Evolutionary conservation across 805 yeast species (phyloP).

Genomic region (Schizosaccharomyces cryophilus): DNA sequence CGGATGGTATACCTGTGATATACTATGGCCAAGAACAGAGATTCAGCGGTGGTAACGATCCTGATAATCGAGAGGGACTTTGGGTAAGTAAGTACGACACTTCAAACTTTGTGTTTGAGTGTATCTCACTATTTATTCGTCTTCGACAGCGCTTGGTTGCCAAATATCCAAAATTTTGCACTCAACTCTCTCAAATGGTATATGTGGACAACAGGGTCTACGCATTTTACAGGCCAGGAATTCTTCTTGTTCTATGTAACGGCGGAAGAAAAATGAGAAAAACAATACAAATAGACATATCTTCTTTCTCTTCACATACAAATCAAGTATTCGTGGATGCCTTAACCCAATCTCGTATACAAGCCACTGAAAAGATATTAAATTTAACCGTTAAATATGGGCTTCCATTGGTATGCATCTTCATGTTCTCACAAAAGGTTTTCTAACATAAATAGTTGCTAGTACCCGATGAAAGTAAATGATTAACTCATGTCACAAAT

Average conservation of each 20-base stretch:
- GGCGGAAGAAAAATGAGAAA: too few relatives aligned
- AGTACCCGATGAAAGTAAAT: too few relatives aligned
- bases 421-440: too few relatives aligned
- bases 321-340: too few relatives aligned
- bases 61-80: slow-evolving; percentile 3
- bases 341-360: too few relatives aligned
- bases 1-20: slow-evolving; percentile 4
- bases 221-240: neutral
- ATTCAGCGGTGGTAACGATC: slow-evolving; percentile 3
- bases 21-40: slow-evolving; percentile 4
- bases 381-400: too few relatives aligned
- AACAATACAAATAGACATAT: too few relatives aligned
- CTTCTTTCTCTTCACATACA: too few relatives aligned
- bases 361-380: too few relatives aligned
- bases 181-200: neutral
- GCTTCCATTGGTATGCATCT: too few relatives aligned
- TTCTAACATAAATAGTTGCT: too few relatives aligned
- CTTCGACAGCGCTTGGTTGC: neutral
- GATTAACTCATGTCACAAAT: too few relatives aligned
- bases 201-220: neutral
- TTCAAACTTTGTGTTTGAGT: neutral
- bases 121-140: neutral
- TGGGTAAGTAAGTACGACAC: slow-evolving; percentile 4
- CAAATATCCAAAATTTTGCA: neutral
- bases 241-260: neutral